phyloP scores from a whole-genome alignment of 2,329 filamentous ascomycete genomes.

The Lasiodiplodia citricola region DNA sequence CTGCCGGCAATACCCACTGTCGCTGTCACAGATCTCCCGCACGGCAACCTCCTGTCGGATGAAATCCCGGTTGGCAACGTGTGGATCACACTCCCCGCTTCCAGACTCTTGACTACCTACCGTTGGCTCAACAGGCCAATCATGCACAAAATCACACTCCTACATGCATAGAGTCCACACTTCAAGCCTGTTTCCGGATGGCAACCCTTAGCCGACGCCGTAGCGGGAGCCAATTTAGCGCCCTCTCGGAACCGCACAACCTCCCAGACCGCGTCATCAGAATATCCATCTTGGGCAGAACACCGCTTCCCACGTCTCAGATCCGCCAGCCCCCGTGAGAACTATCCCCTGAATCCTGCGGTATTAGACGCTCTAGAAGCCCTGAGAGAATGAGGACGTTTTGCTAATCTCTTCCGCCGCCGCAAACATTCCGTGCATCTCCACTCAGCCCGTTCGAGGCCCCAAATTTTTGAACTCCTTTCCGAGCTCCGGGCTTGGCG shows the following conservation, averaged over 20 bases:
- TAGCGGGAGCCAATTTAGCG: neutral
- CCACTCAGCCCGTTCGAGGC: neutral
- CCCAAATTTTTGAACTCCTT: neutral
- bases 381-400: neutral
- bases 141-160: neutral
- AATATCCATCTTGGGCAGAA: neutral
- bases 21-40: neutral
- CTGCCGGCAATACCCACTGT: neutral
- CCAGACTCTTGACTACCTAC: neutral
- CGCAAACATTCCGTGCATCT: neutral
- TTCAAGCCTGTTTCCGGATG: neutral
- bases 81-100: neutral
- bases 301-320: neutral
- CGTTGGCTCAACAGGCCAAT: neutral
- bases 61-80: neutral
- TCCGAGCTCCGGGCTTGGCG: slow-evolving; percentile 1
- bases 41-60: neutral
- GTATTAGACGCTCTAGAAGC: neutral
- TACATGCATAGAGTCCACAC: neutral
- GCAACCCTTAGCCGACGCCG: neutral
- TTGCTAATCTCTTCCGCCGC: neutral
- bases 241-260: neutral
- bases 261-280: neutral
- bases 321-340: neutral
- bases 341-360: neutral